Evolutionary conservation across 2,329 filamentous ascomycete genomes (phyloP), one percentile per base, ranked within the genome.

Genomic region (Fusarium goolgardi): DNA sequence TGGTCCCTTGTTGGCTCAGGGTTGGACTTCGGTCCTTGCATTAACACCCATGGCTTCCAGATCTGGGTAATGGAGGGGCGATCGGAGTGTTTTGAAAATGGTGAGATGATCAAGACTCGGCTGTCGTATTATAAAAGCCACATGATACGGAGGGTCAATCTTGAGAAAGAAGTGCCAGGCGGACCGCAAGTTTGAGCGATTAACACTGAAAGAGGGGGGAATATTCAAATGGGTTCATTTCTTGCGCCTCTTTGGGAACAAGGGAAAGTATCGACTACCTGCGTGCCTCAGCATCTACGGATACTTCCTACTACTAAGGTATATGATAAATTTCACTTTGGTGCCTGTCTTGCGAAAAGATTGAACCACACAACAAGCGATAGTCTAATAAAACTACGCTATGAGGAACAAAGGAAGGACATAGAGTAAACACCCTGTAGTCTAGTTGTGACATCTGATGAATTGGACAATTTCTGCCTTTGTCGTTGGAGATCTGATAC

Each of bases 91-190:
- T 51, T 39, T n/a, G 23, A 32, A 41, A 27, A 46, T 59, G 61
- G 41, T 66, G 47, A 66, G 65, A 69, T 55, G 65, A 57, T 69
- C 35, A 53, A 31, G 45, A 69, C 44, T 63, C 45, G 52, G 60
- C 25, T n/a, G 55, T 63, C 41, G 61, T 50, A 59, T 55, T 53
- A 50, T 59, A 6, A 35, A 49, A 50, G 31, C 20, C 32, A 59
- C 47, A 58, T 62, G 53, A 49, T 54, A 53, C 41, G 44, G 16
- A 12, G 40, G 32, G 15, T 23, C 39, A 37, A 41, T 45, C 5
- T 46, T 4, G 27, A 50, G 15, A 45, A 59, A 29, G 37, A 43
- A 52, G 51, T 23, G 27, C 18, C 31, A 21, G 40, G 35, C 39
- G 13, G 8, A 40, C 12, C 23, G n/a, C 13, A 18, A 12, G 20